phyloP scores from a whole-genome alignment of 208 protist genomes.

The Crithidia fasciculata region DNA sequence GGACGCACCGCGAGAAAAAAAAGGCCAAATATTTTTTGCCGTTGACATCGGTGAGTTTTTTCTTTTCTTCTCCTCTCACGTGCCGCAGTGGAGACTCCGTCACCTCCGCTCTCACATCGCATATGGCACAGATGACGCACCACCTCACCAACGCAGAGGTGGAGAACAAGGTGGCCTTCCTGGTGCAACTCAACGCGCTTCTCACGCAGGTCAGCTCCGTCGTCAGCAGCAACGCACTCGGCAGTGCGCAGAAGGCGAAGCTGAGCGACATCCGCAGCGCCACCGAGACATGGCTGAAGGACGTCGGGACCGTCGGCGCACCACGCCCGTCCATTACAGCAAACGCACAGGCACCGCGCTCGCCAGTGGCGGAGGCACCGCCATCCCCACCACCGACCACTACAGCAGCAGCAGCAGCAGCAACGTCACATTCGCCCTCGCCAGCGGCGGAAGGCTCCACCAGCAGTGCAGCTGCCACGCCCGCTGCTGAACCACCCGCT shows the following conservation, averaged over 20 bases:
- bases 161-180: constrained; percentile 79
- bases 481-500: neutral
- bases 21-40: too few species aligned
- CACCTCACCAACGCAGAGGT: constrained; percentile 45
- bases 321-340: constrained; percentile 40
- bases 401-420: neutral
- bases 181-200: constrained; percentile 77
- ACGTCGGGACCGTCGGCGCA: constrained; percentile 39
- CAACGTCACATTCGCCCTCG: neutral
- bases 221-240: constrained; percentile 42
- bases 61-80: too few species aligned
- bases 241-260: constrained; percentile 57
- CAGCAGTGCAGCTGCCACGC: neutral
- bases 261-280: constrained; percentile 45
- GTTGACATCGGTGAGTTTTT: too few species aligned
- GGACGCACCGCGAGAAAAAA: too few species aligned
- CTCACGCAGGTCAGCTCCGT: constrained; percentile 66
- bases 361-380: constrained; percentile 9
- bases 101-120: too few species aligned
- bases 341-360: constrained; percentile 4
- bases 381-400: neutral
- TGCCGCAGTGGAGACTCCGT: too few species aligned
- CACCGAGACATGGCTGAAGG: constrained; percentile 63
- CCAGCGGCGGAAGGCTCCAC: neutral
- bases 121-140: constrained; percentile 28